A percentile compares a stretch with the other conserved stretches of the same genome.
phyloP scores from a whole-genome alignment of 352 stramenopile genomes.

The Globisporangium parvum region DNA sequence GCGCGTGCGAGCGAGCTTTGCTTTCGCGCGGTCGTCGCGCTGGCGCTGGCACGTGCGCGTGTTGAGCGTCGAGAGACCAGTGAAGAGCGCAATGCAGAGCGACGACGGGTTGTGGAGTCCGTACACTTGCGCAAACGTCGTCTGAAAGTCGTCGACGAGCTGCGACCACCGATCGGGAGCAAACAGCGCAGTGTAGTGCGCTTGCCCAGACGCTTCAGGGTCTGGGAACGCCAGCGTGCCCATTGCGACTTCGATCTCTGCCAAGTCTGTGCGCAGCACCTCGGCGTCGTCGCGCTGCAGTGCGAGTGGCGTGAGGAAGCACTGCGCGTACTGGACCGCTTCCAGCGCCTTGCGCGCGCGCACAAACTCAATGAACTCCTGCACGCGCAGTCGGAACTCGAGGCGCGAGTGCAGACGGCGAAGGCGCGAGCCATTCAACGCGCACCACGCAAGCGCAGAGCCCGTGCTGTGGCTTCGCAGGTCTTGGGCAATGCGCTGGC shows the following conservation, averaged over 20 bases:
- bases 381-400: constrained; percentile 68
- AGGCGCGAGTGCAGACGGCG: constrained; percentile 60
- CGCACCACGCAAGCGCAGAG: constrained; percentile 62
- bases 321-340: constrained; percentile 63
- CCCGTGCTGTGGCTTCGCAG: constrained; percentile 38
- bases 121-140: constrained; percentile 64
- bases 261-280: constrained; percentile 44
- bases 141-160: constrained; percentile 52
- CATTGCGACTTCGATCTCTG: constrained; percentile 65
- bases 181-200: constrained; percentile 61
- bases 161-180: constrained; percentile 45
- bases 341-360: constrained; percentile 61
- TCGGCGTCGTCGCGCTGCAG: constrained; percentile 57
- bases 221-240: constrained; percentile 65
- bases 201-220: constrained; percentile 51
- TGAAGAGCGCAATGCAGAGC: constrained; percentile 56
- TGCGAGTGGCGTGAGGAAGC: constrained; percentile 52
- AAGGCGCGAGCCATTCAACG: constrained; percentile 61
- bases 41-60: constrained; percentile 59
- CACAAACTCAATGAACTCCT: constrained; percentile 81
- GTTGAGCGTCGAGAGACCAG: constrained; percentile 69
- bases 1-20: constrained; percentile 22
- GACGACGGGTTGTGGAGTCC: constrained; percentile 61
- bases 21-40: constrained; percentile 32
- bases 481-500: constrained; percentile 48